These are phyloP conservation scores for Voacanga thouarsii DNA, from an alignment of 257 asterid species.

Conservation along the genomic window DNA sequence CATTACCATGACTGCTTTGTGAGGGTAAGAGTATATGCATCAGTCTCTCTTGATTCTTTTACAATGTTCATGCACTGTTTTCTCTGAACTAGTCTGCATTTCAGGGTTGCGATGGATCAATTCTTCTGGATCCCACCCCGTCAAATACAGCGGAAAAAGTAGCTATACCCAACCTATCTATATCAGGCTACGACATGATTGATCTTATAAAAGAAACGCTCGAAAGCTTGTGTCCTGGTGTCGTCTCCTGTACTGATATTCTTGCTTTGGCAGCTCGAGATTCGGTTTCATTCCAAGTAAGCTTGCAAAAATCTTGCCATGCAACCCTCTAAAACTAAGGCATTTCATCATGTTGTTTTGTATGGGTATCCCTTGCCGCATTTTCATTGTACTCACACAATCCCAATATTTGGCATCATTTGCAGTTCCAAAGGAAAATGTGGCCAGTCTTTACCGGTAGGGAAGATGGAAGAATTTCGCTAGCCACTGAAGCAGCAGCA, in stretches of 20 bases:
- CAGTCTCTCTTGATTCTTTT: no score
- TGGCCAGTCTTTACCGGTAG: constrained; percentile 51
- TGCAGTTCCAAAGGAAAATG: constrained; percentile 25
- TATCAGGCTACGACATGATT: constrained; percentile 50
- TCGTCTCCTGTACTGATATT: constrained; percentile 77
- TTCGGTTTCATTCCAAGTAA: constrained; percentile 8
- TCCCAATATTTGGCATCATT: background rate
- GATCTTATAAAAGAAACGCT: constrained; percentile 50
- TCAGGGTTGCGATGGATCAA: constrained; percentile 76
- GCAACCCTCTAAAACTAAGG: no score
- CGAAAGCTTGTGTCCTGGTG: constrained; percentile 57
- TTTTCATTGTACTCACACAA: background rate
- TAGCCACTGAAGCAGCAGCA: constrained; percentile 25
- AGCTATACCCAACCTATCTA: constrained; percentile 44
- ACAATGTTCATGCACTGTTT: background rate
- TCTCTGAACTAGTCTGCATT: background rate
- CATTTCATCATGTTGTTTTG: no score
- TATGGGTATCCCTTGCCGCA: background rate
- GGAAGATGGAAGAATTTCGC: constrained; percentile 52
- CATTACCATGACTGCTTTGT: constrained; percentile 83
- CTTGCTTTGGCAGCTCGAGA: constrained; percentile 48
- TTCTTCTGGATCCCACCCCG: constrained; percentile 43
- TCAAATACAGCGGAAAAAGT: constrained; percentile 54
- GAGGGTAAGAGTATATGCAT: constrained; percentile 32
- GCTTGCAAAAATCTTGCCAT: background rate